These are phyloP conservation scores for Fusarium secorum DNA, from an alignment of 2,329 filamentous ascomycete species.

Conservation along the genomic window DNA sequence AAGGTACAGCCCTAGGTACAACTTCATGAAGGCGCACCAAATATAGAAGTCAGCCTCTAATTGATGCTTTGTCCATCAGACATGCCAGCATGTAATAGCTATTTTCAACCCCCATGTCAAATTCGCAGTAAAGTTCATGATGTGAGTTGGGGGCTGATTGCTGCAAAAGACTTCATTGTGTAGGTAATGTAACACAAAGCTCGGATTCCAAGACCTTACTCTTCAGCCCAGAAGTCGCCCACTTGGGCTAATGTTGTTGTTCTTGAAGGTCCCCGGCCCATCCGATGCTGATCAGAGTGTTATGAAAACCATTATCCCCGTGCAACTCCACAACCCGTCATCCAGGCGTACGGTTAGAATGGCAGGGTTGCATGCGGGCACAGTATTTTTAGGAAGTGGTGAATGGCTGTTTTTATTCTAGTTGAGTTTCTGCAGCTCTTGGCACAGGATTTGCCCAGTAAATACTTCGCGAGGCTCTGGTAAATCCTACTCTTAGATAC, in stretches of 20 bases:
- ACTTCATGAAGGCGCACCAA: no score
- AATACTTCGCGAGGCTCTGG: accelerated
- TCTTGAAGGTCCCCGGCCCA: neutral
- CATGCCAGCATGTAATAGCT: neutral
- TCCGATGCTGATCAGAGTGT: neutral
- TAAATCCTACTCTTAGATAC: accelerated
- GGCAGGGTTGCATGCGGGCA: no score
- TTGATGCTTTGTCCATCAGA: no score
- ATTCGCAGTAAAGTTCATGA: accelerated
- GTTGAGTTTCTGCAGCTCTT: accelerated
- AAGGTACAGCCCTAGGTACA: neutral
- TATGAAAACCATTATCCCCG: accelerated
- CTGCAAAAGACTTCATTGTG: neutral
- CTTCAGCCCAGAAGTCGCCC: neutral
- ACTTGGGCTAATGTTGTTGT: no score
- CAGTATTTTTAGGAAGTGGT: no score
- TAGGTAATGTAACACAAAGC: neutral
- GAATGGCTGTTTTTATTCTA: neutral
- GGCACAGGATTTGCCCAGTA: accelerated
- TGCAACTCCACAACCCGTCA: neutral
- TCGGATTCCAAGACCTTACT: accelerated
- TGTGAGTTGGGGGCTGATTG: neutral
- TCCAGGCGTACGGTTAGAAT: neutral
- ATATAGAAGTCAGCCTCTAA: no score
- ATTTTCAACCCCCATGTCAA: neutral